Conservation (phyloP, 164 flowering plant species). For the Macadamia tetraphylla region DNA sequence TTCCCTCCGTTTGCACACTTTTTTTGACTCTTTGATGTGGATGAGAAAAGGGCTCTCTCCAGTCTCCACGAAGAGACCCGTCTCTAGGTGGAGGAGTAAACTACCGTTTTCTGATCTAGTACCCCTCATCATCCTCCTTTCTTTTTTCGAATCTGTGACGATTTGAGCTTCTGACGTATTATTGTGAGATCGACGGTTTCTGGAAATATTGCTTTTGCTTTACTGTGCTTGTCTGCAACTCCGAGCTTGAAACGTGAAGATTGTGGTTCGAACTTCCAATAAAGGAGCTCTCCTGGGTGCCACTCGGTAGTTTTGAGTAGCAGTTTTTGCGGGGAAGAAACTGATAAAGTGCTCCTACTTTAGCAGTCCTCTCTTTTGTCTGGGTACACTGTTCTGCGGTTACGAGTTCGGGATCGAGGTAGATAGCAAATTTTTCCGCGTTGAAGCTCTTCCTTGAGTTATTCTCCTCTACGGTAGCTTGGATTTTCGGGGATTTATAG, state of each 20-base stretch:
- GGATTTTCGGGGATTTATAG: background rate
- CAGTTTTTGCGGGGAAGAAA: background rate
- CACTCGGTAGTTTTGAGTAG: background rate
- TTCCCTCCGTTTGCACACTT: background rate
- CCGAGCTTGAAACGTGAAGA: background rate
- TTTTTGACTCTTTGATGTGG: slow-evolving; percentile 15
- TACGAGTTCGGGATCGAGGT: background rate
- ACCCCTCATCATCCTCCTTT: background rate
- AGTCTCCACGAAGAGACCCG: slow-evolving; percentile 20
- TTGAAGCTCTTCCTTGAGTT: background rate
- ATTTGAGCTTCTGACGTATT: background rate
- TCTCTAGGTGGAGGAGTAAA: background rate
- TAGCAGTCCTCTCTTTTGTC: background rate
- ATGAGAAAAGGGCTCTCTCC: slow-evolving; percentile 18
- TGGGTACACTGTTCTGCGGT: background rate
- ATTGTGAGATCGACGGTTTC: background rate
- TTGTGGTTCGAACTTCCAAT: background rate
- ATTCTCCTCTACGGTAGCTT: background rate
- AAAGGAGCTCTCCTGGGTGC: background rate
- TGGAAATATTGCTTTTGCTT: too few species aligned
- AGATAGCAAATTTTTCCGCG: background rate
- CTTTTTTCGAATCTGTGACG: background rate
- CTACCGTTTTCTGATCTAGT: background rate
- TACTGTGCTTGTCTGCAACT: background rate
- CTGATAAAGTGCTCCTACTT: background rate